A percentile compares a stretch with the other conserved stretches of the same genome.
Conservation (phyloP, 495 filamentous ascomycete genomes). For the Talaromyces ruber region DNA sequence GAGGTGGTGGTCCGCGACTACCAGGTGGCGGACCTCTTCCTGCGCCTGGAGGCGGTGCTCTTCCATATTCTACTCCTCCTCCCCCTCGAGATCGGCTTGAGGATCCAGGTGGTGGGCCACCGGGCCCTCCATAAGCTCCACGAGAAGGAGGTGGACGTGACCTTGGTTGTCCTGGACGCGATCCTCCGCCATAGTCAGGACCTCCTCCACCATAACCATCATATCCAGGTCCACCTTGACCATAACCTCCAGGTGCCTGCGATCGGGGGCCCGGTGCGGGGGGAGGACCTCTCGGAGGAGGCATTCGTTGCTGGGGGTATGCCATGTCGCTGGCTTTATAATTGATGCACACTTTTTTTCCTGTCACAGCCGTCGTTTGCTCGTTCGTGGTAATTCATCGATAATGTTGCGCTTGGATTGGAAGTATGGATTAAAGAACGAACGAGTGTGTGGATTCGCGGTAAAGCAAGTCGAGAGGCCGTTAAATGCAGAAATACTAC, state of each 20-base stretch:
- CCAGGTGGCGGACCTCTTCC: constrained; percentile 1
- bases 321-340: neutral
- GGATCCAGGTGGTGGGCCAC: neutral
- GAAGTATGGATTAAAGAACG: neutral
- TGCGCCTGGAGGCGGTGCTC: neutral
- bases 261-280: constrained; percentile 1
- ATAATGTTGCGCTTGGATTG: neutral
- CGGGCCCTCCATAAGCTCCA: neutral
- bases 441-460: neutral
- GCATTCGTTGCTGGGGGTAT: constrained; percentile 10
- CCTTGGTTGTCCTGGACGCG: neutral
- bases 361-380: neutral
- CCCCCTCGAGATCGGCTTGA: neutral
- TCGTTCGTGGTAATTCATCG: neutral
- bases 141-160: constrained; percentile 3
- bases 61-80: constrained; percentile 4
- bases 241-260: neutral
- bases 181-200: neutral
- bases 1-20: constrained; percentile 1
- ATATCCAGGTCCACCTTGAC: neutral
- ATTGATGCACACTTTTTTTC: neutral
- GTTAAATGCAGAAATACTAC: neutral
- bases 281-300: constrained; percentile 14
- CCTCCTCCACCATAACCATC: neutral
- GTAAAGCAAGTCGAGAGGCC: neutral